A percentile compares a stretch with the other conserved stretches of the same genome.
phyloP scores from a whole-genome alignment of 805 yeast species.

The Jamesozyma jinghongensis region DNA sequence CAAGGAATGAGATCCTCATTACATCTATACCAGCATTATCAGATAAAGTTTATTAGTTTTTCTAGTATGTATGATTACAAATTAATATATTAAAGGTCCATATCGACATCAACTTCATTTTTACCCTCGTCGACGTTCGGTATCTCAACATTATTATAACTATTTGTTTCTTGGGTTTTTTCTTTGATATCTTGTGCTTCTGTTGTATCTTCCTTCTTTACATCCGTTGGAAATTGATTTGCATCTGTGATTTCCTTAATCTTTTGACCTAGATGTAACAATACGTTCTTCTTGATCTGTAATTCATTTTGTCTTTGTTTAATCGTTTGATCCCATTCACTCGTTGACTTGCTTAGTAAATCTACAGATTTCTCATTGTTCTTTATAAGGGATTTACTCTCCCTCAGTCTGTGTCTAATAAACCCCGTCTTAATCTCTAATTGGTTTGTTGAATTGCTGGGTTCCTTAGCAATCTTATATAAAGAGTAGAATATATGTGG shows the following conservation, averaged over 20 bases:
- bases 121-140: slow-evolving; percentile 11
- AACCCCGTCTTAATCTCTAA: slow-evolving; percentile 26
- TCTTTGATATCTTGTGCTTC: no score
- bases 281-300: slow-evolving; percentile 16
- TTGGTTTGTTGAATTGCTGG: slow-evolving; percentile 25
- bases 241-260: slow-evolving; percentile 1
- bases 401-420: slow-evolving; percentile 26
- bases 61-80: not conserved
- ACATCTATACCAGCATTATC: no score
- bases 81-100: slow-evolving; percentile 1
- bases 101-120: not conserved
- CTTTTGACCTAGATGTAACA: slow-evolving; percentile 10
- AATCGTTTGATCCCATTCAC: slow-evolving; percentile 25
- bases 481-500: slow-evolving; percentile 28
- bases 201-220: not conserved
- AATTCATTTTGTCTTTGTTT: slow-evolving; percentile 20
- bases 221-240: not conserved
- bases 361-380: slow-evolving; percentile 24
- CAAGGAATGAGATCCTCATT: not conserved
- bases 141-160: no score
- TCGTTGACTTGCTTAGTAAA: slow-evolving; percentile 20
- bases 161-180: no score
- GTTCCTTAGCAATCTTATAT: slow-evolving; percentile 27
- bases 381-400: slow-evolving; percentile 20
- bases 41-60: no score